Base-by-base conservation (phyloP, 108 stramenopile species). In the Phaeodactylum tricornutum region DNA sequence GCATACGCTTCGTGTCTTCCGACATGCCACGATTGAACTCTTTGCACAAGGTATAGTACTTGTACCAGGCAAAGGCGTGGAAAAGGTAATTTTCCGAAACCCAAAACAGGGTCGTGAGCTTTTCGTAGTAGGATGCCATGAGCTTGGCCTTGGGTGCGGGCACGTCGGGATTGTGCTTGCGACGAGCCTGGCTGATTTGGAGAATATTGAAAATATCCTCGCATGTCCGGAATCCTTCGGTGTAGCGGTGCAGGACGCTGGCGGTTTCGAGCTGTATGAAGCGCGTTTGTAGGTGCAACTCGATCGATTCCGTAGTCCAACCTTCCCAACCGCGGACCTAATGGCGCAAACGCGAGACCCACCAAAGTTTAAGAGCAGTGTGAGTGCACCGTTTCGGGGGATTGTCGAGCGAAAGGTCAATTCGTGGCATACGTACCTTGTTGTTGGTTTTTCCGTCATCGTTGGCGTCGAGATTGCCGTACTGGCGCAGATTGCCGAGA, bases 141-240 rank as follows among this genome's bases (percentile, higher is more conserved):
- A 94, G 74, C 60, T 90, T 91, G 57, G 93, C 79, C 57, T 95
- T 94, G 34, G 95, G 93, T n/a, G 83, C 69, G 30, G 85, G 66
- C 11, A 68, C 47, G 14, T 71, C 67, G 4, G 75, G 69, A 21
- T 73, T 66, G 5, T 51, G 52, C 65, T 84, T 88, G 32, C 81
- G 64, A 45, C 85, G 73, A 2, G 74, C 66, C 37, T 87, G 77
- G 12, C 75, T 68, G 37, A 94, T 88, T 61, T 89, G 82, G 43
- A 97, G 66, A 72, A 99, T 93, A 64, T 76, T 85, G 85, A 92
- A 92, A 66, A 99, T 95, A 67, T 97, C 95, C 60, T 99, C 98
- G 11, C 95, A 87, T 31, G 95, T 99, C 27, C 96, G 87, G 74
- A 97, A 97, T 33, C 92, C 96, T 64, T 99, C 98, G 2, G 92